Evolutionary conservation across 1,284 basidiomycete genomes (phyloP).

Genomic region (Irpex sp.): DNA sequence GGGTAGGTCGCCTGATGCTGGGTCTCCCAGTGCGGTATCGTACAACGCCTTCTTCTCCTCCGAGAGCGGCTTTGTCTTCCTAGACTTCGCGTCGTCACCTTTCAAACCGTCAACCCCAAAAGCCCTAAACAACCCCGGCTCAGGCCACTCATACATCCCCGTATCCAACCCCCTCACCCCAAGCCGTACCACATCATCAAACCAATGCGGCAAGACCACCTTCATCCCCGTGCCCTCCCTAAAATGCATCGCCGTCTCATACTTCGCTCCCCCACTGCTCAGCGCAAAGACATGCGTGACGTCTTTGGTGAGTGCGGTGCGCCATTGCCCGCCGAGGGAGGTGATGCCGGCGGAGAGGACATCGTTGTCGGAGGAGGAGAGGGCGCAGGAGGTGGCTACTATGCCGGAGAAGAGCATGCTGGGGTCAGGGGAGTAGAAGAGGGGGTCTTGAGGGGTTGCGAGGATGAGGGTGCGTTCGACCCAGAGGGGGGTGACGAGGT

Average conservation of each 20-base stretch:
- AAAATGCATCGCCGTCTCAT: slow-evolving; percentile 57
- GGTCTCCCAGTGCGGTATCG: slow-evolving; percentile 27
- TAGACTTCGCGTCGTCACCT: slow-evolving; percentile 14
- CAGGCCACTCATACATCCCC: slow-evolving; percentile 68
- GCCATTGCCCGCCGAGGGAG: slow-evolving; percentile 80
- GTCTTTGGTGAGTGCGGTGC: slow-evolving; percentile 69
- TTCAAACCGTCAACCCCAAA: slow-evolving; percentile 15
- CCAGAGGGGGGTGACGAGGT: slow-evolving; percentile 41
- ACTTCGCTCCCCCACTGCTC: slow-evolving; percentile 45
- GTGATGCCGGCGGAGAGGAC: slow-evolving; percentile 68
- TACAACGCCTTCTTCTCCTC: slow-evolving; percentile 41
- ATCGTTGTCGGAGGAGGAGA: slow-evolving; percentile 61
- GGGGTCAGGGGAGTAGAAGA: slow-evolving; percentile 71
- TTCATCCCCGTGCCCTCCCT: slow-evolving; percentile 49
- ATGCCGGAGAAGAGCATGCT: slow-evolving; percentile 78
- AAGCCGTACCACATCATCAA: slow-evolving; percentile 70
- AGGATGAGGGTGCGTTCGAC: slow-evolving; percentile 59
- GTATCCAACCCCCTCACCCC: slow-evolving; percentile 52
- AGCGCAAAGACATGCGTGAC: slow-evolving; percentile 81
- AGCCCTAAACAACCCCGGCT: slow-evolving; percentile 43
- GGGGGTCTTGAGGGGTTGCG: slow-evolving; percentile 49
- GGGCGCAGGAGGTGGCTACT: slow-evolving; percentile 63
- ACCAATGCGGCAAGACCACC: slow-evolving; percentile 76
- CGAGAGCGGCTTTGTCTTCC: slow-evolving; percentile 22
- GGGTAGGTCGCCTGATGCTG: background rate